Conservation (phyloP, 139 green algal genomes). For the Zygnema cylindricum region DNA sequence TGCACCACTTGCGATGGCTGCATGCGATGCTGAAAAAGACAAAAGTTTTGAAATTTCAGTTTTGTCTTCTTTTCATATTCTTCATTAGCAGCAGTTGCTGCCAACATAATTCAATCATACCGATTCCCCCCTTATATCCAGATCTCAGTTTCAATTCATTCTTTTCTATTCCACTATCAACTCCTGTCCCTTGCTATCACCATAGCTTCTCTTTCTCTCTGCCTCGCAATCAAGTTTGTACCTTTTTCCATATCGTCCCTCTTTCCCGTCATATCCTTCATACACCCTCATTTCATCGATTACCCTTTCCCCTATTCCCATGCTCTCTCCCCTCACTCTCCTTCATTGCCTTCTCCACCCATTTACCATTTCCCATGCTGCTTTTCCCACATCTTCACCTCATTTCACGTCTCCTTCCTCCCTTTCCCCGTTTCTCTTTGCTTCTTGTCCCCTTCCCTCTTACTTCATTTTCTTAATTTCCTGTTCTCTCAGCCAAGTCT, state of each 20-base stretch:
- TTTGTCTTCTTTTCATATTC: conserved; percentile 2
- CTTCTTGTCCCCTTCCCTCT: not conserved
- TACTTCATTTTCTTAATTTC: not conserved
- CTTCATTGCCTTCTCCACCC: not conserved
- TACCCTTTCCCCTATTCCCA: not conserved
- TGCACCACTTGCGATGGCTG: not conserved
- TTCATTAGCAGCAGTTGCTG: no score
- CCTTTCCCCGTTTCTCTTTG: not conserved
- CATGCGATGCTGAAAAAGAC: not conserved
- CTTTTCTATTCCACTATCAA: no score
- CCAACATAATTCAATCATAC: no score
- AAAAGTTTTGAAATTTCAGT: not conserved
- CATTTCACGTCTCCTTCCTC: not conserved
- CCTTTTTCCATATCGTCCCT: not conserved
- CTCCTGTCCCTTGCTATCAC: no score
- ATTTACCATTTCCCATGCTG: not conserved
- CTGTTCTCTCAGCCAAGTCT: not conserved
- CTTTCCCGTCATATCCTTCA: not conserved
- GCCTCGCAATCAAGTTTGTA: no score
- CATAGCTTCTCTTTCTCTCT: no score
- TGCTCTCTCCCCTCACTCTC: not conserved
- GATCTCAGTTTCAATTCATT: no score
- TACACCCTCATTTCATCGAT: not conserved
- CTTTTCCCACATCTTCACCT: not conserved
- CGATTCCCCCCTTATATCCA: no score